A percentile compares a stretch with the other conserved stretches of the same genome.
Evolutionary conservation across 257 asterid species (phyloP).

Genomic region (Leptodermis oblonga): DNA sequence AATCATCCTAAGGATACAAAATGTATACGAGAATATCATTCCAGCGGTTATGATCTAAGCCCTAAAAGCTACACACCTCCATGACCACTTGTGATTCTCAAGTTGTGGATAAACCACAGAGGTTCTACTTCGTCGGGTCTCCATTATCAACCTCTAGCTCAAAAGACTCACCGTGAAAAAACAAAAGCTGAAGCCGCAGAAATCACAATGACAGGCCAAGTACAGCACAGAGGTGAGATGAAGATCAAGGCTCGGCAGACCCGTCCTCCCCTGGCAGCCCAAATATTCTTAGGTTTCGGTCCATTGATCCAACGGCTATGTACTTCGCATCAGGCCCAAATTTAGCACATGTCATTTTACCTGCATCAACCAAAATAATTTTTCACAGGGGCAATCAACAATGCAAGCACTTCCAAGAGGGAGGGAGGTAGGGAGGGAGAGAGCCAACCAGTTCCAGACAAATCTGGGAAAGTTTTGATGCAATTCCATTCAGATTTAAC

Average conservation of each 20-base stretch:
- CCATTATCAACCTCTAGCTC: not conserved
- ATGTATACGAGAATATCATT: not conserved
- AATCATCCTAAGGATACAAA: conserved; percentile 7
- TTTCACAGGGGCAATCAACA: not conserved
- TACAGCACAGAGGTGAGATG: not conserved
- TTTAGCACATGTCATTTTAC: conserved; percentile 68
- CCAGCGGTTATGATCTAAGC: not conserved
- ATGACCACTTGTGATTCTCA: not conserved
- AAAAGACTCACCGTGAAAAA: not conserved
- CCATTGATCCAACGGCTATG: conserved; percentile 96
- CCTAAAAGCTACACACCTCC: conserved; percentile 4
- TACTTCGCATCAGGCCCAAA: conserved; percentile 88
- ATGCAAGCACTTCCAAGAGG: not conserved
- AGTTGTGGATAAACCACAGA: not conserved
- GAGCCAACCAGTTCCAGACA: conserved; percentile 85
- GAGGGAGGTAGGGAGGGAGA: conserved; percentile 10
- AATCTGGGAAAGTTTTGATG: conserved; percentile 89
- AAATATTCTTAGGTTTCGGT: conserved; percentile 81
- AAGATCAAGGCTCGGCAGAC: conserved; percentile 44
- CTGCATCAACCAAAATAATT: conserved; percentile 35
- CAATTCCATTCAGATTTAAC: conserved; percentile 90
- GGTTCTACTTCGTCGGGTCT: not conserved
- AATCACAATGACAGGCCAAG: not conserved
- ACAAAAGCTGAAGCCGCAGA: not conserved
- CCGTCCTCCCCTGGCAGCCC: conserved; percentile 68